Percentiles rank a stretch among this genome's conserved stretches.
phyloP scores from a whole-genome alignment of 768 basidiomycete species.

The Boletus patriciae region DNA sequence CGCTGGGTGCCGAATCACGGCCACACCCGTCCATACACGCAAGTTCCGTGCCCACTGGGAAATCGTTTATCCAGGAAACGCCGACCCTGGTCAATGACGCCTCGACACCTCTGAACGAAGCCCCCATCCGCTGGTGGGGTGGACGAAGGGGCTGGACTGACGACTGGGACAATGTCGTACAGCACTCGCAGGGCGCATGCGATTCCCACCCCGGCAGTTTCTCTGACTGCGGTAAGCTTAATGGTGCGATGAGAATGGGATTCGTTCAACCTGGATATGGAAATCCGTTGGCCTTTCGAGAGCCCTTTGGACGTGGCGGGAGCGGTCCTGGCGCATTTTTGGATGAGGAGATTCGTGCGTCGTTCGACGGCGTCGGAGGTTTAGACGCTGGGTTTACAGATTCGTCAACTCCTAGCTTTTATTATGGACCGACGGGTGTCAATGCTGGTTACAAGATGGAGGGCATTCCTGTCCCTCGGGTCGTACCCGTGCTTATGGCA shows the following conservation, averaged over 20 bases:
- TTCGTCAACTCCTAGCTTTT: neutral
- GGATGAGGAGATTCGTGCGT: conserved; percentile 25
- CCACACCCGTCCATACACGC: neutral
- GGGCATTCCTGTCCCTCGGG: neutral
- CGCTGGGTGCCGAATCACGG: conserved; percentile 9
- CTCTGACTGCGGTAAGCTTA: neutral
- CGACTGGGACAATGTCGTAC: conserved; percentile 17
- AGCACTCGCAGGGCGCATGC: neutral
- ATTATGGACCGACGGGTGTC: neutral
- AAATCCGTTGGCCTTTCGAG: neutral
- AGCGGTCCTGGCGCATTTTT: conserved; percentile 9
- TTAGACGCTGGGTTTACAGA: neutral
- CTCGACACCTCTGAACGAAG: conserved; percentile 19
- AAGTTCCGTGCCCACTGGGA: neutral
- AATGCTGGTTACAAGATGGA: conserved; percentile 1
- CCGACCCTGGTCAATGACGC: neutral
- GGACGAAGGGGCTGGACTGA: conserved; percentile 17
- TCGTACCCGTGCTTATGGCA: conserved; percentile 8
- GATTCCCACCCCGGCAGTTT: neutral
- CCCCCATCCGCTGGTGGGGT: conserved; percentile 23
- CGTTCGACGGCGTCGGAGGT: conserved; percentile 5
- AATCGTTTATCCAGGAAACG: neutral
- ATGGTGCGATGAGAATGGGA: neutral
- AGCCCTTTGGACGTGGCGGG: conserved; percentile 1
- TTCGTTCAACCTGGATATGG: neutral